A percentile compares a stretch with the other conserved stretches of the same genome.
These are phyloP conservation scores for Solanum okadae DNA, from an alignment of 257 asterid species.

Conservation along the genomic window DNA sequence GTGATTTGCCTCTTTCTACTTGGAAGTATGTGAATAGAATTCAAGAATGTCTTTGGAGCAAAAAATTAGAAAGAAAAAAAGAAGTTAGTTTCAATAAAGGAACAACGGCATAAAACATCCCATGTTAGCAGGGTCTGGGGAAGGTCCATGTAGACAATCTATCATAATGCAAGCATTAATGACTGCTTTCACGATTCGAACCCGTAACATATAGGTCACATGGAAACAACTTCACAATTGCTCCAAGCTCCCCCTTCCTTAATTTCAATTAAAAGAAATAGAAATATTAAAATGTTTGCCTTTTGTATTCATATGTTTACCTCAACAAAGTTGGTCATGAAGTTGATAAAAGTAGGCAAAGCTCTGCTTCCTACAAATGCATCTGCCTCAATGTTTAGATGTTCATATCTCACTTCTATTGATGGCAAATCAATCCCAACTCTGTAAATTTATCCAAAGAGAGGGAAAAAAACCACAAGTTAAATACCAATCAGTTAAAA, in stretches of 20 bases:
- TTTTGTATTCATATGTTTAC: neutral
- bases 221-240: neutral
- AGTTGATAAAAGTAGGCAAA: neutral
- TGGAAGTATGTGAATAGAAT: constrained; percentile 28
- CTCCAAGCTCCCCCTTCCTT: neutral
- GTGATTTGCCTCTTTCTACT: constrained; percentile 44
- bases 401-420: neutral
- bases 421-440: neutral
- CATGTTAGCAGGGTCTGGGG: neutral
- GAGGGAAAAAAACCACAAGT: neutral
- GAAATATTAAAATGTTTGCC: neutral
- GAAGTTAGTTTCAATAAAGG: neutral
- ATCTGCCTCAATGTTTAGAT: neutral
- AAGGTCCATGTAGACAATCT: neutral
- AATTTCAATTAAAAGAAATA: neutral
- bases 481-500: neutral
- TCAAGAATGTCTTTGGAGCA: neutral
- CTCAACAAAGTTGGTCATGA: neutral
- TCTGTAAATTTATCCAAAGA: neutral
- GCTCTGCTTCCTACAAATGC: neutral
- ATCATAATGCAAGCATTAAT: neutral
- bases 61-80: neutral
- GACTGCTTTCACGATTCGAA: neutral
- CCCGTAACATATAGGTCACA: neutral
- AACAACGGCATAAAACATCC: neutral